Evolutionary conservation across 371 early-diverging fungal species (phyloP).

Genomic region (Mucor mucedo): DNA sequence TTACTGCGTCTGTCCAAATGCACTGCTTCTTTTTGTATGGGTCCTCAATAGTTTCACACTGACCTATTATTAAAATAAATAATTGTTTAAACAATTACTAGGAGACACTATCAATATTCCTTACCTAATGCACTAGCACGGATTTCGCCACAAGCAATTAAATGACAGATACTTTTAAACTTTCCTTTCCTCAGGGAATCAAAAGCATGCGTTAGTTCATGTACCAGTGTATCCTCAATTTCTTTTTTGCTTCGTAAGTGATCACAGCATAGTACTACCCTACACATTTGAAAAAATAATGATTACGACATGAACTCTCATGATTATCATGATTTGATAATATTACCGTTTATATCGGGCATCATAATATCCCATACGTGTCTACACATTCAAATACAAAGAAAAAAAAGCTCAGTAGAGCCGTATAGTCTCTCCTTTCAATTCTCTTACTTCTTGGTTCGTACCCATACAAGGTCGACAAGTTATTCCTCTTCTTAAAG

Average conservation of each 20-base stretch:
- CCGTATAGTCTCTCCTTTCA: no score
- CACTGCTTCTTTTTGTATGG: conserved; percentile 31
- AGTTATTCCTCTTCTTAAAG: conserved; percentile 45
- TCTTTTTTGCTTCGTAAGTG: conserved; percentile 43
- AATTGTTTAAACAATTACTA: no score
- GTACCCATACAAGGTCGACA: conserved; percentile 50
- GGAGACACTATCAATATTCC: background rate
- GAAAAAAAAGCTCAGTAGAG: no score
- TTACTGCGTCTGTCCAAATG: conserved; percentile 45
- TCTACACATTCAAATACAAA: conserved; percentile 11
- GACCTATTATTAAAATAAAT: conserved; percentile 25
- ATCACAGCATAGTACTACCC: conserved; percentile 53
- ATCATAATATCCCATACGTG: conserved; percentile 51
- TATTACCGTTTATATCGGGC: conserved; percentile 42
- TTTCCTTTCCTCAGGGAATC: conserved; percentile 45
- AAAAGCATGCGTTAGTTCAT: conserved; percentile 56
- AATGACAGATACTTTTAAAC: conserved; percentile 46
- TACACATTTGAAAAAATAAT: background rate
- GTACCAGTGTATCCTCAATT: conserved; percentile 48
- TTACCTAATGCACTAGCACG: conserved; percentile 49
- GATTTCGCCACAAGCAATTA: conserved; percentile 55
- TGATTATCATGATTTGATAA: background rate
- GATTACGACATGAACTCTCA: no score
- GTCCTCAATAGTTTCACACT: conserved; percentile 40
- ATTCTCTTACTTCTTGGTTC: conserved; percentile 34